Conservation (phyloP, 345 rosid species). For the Heritiera fomes region DNA sequence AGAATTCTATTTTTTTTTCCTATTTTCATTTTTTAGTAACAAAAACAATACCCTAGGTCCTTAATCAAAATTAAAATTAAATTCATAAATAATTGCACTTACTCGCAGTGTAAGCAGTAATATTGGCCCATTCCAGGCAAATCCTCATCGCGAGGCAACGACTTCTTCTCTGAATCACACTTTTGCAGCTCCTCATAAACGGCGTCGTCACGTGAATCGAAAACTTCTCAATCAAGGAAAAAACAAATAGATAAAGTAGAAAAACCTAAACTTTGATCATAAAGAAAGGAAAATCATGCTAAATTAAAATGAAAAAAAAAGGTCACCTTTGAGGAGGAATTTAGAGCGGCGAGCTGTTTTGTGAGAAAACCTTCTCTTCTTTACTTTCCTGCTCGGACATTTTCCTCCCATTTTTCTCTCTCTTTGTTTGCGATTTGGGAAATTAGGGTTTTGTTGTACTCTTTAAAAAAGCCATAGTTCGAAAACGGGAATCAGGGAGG, state of each 20-base stretch:
- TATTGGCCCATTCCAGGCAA: constrained; percentile 99
- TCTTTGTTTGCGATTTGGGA: too few species aligned
- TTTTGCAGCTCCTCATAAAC: not conserved
- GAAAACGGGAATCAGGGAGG: not conserved
- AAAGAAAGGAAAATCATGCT: not conserved
- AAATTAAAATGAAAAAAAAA: constrained; percentile 22
- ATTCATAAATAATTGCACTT: constrained; percentile 23
- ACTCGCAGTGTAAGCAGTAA: constrained; percentile 99
- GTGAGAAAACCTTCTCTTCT: constrained; percentile 93
- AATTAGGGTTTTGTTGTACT: not conserved
- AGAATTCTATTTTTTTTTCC: not conserved
- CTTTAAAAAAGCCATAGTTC: constrained; percentile 18
- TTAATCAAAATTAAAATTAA: not conserved
- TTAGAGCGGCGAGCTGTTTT: constrained; percentile 85
- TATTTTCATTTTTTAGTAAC: not conserved
- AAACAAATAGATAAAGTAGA: not conserved
- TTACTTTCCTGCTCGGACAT: constrained; percentile 82
- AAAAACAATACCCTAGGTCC: not conserved
- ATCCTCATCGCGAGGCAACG: constrained; percentile 71
- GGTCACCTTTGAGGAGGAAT: constrained; percentile 84
- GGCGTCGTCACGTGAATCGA: not conserved
- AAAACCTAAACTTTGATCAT: not conserved
- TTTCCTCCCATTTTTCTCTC: constrained; percentile 60
- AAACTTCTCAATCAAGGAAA: constrained; percentile 37
- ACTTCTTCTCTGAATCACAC: constrained; percentile 45